These are phyloP conservation scores for Talaromyces sp. DNA, from an alignment of 2,329 filamentous ascomycete genomes.

Conservation along the genomic window DNA sequence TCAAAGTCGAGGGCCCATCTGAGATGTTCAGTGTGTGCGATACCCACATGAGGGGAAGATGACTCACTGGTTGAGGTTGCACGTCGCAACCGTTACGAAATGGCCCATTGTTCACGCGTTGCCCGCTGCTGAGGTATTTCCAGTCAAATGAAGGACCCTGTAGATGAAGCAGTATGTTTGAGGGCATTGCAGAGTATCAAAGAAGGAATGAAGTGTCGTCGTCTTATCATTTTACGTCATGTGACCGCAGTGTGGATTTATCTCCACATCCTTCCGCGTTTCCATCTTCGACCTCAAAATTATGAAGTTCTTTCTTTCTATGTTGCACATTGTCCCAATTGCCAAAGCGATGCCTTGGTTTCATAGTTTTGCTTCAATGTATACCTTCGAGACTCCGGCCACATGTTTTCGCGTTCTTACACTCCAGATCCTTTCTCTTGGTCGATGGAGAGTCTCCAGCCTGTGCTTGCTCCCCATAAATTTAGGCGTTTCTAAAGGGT, in stretches of 20 bases:
- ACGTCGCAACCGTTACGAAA: conserved; percentile 22
- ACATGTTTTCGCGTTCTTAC: background rate
- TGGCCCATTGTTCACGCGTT: conserved; percentile 16
- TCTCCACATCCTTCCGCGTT: conserved; percentile 8
- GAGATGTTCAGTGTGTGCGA: background rate
- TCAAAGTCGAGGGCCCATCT: conserved; percentile 55
- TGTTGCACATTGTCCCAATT: background rate
- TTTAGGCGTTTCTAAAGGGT: no score
- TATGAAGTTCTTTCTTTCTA: background rate
- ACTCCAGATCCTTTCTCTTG: background rate
- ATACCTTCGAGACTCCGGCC: background rate
- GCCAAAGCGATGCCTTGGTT: background rate
- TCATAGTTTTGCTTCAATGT: background rate
- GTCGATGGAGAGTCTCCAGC: no score
- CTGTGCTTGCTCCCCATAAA: no score
- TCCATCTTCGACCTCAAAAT: background rate
- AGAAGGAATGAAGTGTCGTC: background rate
- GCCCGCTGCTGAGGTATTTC: background rate
- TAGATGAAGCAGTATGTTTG: background rate
- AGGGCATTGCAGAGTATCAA: background rate
- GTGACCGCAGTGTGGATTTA: conserved; percentile 11
- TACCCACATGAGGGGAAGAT: conserved; percentile 1
- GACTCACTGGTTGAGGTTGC: conserved; percentile 26
- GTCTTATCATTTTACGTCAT: conserved; percentile 10
- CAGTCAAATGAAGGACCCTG: background rate